These are phyloP conservation scores for Fusarium poae DNA, from an alignment of 2,329 filamentous ascomycete species.

Conservation along the genomic window DNA sequence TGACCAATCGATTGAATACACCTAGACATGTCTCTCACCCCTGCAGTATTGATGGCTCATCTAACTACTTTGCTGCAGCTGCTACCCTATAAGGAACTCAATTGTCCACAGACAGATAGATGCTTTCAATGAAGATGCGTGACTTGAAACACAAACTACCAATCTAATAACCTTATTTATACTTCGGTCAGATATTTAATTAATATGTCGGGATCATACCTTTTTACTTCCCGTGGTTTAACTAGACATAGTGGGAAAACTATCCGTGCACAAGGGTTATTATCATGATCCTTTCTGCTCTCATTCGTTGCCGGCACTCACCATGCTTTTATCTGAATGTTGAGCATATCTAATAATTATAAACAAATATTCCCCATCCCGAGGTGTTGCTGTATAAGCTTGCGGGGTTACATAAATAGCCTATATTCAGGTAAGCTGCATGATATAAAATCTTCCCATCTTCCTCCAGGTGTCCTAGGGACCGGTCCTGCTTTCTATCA, in stretches of 20 bases:
- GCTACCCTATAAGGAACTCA: background rate
- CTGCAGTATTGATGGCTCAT: too few relatives aligned
- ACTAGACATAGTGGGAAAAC: background rate
- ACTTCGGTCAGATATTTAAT: too few relatives aligned
- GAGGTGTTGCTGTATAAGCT: background rate
- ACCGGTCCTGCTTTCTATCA: fast-evolving
- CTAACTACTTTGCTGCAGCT: too few relatives aligned
- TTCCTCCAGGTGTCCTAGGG: too few relatives aligned
- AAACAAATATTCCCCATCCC: background rate
- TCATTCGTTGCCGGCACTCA: too few relatives aligned
- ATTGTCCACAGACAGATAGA: background rate
- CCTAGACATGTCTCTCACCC: too few relatives aligned
- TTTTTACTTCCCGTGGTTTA: background rate
- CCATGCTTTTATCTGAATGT: background rate
- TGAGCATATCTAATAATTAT: background rate
- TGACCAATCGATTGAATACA: too few relatives aligned
- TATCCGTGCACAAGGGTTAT: too few relatives aligned
- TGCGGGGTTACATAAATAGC: background rate
- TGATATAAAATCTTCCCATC: background rate
- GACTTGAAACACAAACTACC: background rate
- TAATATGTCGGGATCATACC: background rate
- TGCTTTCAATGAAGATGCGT: background rate
- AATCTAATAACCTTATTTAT: background rate
- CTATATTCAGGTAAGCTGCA: background rate
- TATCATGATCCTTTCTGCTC: too few relatives aligned